phyloP scores from a whole-genome alignment of 1,139 yeast genomes.

The Groenewaldozyma sp. region DNA sequence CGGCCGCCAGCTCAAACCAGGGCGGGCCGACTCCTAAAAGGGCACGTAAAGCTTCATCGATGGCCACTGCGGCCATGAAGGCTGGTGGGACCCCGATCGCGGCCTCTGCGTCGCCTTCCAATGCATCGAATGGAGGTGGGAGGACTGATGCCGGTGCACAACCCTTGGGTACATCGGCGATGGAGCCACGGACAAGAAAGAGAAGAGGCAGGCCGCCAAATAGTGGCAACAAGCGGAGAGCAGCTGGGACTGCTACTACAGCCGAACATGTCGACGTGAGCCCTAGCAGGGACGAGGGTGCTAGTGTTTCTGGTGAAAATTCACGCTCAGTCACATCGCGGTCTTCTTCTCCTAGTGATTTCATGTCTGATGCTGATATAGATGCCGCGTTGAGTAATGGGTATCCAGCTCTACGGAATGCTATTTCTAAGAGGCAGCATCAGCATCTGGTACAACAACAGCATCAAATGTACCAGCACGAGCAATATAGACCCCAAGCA shows the following conservation, averaged over 20 bases:
- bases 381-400: conserved; percentile 15
- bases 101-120: background rate
- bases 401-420: conserved; percentile 2
- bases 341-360: conserved; percentile 29
- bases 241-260: background rate
- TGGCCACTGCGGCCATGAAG: conserved; percentile 1
- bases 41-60: conserved; percentile 10
- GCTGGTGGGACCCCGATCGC: background rate
- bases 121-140: background rate
- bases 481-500: conserved; percentile 3
- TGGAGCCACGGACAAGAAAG: background rate
- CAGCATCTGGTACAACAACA: background rate
- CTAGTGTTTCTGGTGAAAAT: conserved; percentile 17
- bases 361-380: conserved; percentile 26
- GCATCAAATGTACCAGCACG: background rate
- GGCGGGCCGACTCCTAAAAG: conserved; percentile 12
- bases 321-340: conserved; percentile 25
- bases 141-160: background rate
- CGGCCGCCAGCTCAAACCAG: conserved; percentile 13
- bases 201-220: conserved; percentile 7
- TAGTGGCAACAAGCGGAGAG: background rate
- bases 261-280: background rate
- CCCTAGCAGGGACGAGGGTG: too few relatives aligned
- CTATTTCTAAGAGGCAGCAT: conserved; percentile 1
- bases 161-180: background rate